Evolutionary conservation across 495 filamentous ascomycete species (phyloP), one percentile per base, ranked within the genome.

Genomic region (Trichoderma asperelloides): DNA sequence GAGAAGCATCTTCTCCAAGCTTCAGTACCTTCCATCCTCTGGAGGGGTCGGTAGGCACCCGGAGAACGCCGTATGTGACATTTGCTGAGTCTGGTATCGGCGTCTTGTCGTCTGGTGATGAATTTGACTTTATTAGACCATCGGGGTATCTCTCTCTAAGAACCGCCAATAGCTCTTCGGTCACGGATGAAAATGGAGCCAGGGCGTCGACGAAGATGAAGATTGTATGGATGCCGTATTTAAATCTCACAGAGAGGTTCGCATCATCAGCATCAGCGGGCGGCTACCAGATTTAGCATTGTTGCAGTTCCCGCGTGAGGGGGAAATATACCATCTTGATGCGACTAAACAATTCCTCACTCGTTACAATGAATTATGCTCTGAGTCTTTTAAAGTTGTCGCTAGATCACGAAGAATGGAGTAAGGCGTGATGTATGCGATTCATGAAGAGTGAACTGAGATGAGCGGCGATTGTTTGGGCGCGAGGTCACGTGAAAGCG

Each of bases 221-320:
- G 71, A 96, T 80, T 30, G 91, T 96, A 66, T 86, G 88, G 67
- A 86, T 89, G 76, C 89, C 86, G 76, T 89, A 81, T 71, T 96
- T 96, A 75, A 96, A 86, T 30, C 89, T 85, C 45, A 96, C 75
- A 13, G 90, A 92, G 77, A 85, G 80, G 37, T 85, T 80, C 21
- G 74, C 69, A 65, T 78, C 73, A 68, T 79, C 70, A 16, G 49
- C 43, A 28, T 60, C 25, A 30, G 55, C 28, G 12, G 55, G 55
- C 55, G 27, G 55, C 25, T 55, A 11, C 18, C 33, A 37, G 33
- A 25, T 23, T 55, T 55, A 55, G 49, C n/a, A 55, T 51, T 25
- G 21, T 55, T 0, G n/a, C 49, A 55, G 16, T 21, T 60, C 23
- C 16, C 27, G 11, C 2, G 12, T 18, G 28, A 25, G 47, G 16